These are phyloP conservation scores for Lycium ferocissimum DNA, from an alignment of 257 asterid species.

Conservation along the genomic window DNA sequence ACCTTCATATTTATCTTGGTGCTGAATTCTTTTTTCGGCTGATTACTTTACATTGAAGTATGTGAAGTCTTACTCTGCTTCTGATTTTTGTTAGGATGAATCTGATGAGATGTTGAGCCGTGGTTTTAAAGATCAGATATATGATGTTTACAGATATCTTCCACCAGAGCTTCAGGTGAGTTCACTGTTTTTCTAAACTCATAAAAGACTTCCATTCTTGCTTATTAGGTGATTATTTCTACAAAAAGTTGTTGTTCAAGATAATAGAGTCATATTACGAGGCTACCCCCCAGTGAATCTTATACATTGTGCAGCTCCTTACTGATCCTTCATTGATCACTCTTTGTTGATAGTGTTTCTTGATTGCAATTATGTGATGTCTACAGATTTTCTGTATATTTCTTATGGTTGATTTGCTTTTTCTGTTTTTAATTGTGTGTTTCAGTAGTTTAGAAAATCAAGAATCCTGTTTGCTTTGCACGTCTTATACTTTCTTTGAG, in stretches of 20 bases:
- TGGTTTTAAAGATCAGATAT: slow-evolving; percentile 97
- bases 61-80: background rate
- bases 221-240: background rate
- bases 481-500: background rate
- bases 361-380: background rate
- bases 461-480: slow-evolving; percentile 5
- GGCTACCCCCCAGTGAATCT: background rate
- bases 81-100: slow-evolving; percentile 66
- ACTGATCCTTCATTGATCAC: background rate
- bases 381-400: background rate
- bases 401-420: background rate
- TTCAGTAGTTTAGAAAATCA: background rate
- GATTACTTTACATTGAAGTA: background rate
- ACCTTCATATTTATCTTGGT: slow-evolving; percentile 1
- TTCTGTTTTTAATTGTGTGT: slow-evolving; percentile 3
- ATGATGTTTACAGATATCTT: slow-evolving; percentile 97
- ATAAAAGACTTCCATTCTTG: background rate
- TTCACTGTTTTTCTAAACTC: slow-evolving; percentile 12
- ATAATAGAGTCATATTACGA: background rate
- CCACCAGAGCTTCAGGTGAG: slow-evolving; percentile 98
- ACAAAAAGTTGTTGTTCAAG: background rate
- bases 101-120: slow-evolving; percentile 99
- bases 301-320: background rate
- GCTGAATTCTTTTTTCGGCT: background rate
- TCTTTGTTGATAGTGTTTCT: background rate